phyloP scores from a whole-genome alignment of 2,329 filamentous ascomycete species.

The Fusarium tupiense region DNA sequence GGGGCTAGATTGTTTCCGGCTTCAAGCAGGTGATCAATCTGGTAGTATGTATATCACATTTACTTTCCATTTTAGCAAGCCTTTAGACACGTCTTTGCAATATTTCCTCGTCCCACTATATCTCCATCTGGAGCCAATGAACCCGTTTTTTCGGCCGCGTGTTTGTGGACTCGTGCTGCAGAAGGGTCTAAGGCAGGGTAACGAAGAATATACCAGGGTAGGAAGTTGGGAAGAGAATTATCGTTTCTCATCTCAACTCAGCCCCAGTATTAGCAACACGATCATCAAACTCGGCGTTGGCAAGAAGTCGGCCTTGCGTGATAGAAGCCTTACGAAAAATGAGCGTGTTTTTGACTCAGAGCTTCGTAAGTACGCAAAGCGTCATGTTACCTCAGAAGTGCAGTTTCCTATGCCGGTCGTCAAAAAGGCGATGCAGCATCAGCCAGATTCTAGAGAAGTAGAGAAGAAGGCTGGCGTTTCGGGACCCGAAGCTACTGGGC shows the following conservation, averaged over 20 bases:
- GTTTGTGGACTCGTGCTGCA: neutral
- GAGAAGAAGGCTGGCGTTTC: fast-evolving
- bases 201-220: neutral
- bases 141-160: too few relatives aligned
- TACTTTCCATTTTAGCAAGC: fast-evolving
- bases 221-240: neutral
- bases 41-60: fast-evolving
- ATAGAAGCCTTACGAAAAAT: fast-evolving
- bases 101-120: neutral
- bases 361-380: fast-evolving
- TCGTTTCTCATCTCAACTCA: neutral
- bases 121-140: fast-evolving
- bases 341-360: neutral
- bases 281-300: neutral
- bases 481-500: fast-evolving
- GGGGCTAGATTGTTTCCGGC: neutral
- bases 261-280: neutral
- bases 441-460: fast-evolving
- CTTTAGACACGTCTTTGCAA: fast-evolving
- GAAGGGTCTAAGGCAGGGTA: fast-evolving
- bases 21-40: fast-evolving
- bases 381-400: fast-evolving
- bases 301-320: fast-evolving
- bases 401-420: fast-evolving
- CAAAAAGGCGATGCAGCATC: fast-evolving